Percentiles rank a stretch among this genome's conserved stretches.
Evolutionary conservation across 441 rosid species (phyloP).

Genomic region (Populus hybrid): DNA sequence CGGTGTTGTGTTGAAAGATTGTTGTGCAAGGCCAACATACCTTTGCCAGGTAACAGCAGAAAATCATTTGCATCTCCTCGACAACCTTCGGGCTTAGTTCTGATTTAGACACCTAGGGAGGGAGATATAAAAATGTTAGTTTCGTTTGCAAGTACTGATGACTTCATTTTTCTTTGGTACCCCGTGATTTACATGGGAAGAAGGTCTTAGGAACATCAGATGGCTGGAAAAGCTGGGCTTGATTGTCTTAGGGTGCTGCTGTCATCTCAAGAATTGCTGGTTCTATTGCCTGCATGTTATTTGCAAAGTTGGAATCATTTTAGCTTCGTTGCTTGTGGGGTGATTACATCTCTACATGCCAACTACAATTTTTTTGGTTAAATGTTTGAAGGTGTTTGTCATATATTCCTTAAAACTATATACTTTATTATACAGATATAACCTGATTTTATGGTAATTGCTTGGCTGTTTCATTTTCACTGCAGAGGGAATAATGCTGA

Average conservation of each 20-base stretch:
- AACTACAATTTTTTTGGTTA: too few relatives aligned
- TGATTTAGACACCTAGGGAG: neutral
- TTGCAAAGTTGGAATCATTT: too few relatives aligned
- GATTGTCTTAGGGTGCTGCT: neutral
- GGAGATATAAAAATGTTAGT: neutral
- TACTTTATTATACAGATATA: too few relatives aligned
- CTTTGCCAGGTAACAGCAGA: too few relatives aligned
- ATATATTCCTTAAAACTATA: too few relatives aligned
- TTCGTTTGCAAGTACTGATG: neutral
- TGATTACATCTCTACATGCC: too few relatives aligned
- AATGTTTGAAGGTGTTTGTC: too few relatives aligned
- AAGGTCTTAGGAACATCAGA: neutral
- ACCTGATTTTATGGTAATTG: neutral
- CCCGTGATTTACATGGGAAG: conserved; percentile 1
- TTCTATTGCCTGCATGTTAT: neutral
- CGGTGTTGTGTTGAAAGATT: too few relatives aligned
- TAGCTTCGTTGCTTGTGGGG: too few relatives aligned
- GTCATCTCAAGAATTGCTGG: conserved; percentile 1
- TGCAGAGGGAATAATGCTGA: neutral
- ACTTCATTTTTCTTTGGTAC: neutral
- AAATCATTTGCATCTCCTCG: neutral
- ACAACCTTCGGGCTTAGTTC: neutral
- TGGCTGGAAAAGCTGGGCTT: neutral
- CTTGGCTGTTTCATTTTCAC: neutral
- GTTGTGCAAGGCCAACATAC: too few relatives aligned